Conservation (phyloP, 345 rosid genomes). For the Populus nigra region DNA sequence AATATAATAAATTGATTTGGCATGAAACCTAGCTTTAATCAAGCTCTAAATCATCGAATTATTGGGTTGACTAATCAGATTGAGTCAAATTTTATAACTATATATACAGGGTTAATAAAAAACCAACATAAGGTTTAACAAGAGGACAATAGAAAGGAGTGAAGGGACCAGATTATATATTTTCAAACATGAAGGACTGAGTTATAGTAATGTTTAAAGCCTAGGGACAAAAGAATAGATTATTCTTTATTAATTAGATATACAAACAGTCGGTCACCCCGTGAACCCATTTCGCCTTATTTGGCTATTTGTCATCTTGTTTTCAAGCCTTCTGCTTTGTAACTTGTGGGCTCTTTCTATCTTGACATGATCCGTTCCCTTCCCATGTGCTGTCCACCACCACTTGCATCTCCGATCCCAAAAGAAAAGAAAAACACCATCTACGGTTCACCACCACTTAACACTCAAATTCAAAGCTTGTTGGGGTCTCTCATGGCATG, state of each 20-base stretch:
- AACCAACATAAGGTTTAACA: not conserved
- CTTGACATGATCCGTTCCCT: not conserved
- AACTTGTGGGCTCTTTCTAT: not conserved
- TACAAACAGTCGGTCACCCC: conserved; percentile 27
- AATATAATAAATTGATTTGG: too few species aligned
- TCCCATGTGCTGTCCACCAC: conserved; percentile 1
- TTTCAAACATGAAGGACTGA: not conserved
- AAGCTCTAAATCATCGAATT: too few species aligned
- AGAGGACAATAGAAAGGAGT: not conserved
- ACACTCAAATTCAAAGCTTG: too few species aligned
- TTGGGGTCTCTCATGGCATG: too few species aligned
- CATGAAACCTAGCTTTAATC: too few species aligned
- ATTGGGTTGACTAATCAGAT: too few species aligned
- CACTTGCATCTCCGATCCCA: too few species aligned
- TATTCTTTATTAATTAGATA: not conserved
- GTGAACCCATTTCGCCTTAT: conserved; percentile 23
- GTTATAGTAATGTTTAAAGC: not conserved
- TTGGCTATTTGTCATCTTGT: conserved; percentile 27
- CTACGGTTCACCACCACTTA: too few species aligned
- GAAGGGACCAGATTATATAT: not conserved
- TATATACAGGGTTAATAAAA: not conserved
- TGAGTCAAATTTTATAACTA: too few species aligned
- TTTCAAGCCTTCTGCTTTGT: conserved; percentile 4
- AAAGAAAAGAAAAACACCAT: not conserved
- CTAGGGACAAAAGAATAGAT: not conserved